Evolutionary conservation across 1,284 basidiomycete species (phyloP).

Genomic region (Ganoderma meredithae): DNA sequence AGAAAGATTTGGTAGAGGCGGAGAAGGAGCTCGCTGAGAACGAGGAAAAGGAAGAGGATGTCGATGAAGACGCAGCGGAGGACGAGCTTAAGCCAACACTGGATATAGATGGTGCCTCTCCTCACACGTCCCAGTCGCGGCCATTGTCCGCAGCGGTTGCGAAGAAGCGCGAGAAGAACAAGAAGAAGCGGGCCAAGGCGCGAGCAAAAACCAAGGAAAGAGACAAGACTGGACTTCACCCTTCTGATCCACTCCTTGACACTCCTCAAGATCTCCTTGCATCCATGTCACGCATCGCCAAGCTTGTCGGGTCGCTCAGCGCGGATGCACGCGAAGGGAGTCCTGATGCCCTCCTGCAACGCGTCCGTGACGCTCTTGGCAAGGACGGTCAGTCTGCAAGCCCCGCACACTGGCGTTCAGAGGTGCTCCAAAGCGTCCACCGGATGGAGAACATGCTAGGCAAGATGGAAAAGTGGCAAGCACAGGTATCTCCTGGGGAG

Average conservation of each 20-base stretch:
- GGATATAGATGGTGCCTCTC: constrained; percentile 13
- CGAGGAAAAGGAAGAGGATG: constrained; percentile 10
- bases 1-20: constrained; percentile 6
- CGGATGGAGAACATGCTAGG: constrained; percentile 31
- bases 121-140: constrained; percentile 6
- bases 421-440: constrained; percentile 29
- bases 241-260: constrained; percentile 12
- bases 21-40: constrained; percentile 2
- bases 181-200: constrained; percentile 27
- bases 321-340: constrained; percentile 19
- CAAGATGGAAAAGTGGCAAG: constrained; percentile 31
- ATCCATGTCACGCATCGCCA: constrained; percentile 29
- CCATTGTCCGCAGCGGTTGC: constrained; percentile 15
- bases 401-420: constrained; percentile 28
- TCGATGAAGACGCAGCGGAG: constrained; percentile 13
- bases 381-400: constrained; percentile 15
- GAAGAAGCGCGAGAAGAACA: constrained; percentile 28
- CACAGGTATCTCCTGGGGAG: constrained; percentile 23
- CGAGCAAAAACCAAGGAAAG: constrained; percentile 29
- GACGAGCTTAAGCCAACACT: background rate
- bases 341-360: constrained; percentile 19
- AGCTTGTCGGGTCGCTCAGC: constrained; percentile 27
- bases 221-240: background rate
- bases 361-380: constrained; percentile 24
- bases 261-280: constrained; percentile 28